Conservation (phyloP, 2,329 filamentous ascomycete genomes). For the Cercospora canescens region DNA sequence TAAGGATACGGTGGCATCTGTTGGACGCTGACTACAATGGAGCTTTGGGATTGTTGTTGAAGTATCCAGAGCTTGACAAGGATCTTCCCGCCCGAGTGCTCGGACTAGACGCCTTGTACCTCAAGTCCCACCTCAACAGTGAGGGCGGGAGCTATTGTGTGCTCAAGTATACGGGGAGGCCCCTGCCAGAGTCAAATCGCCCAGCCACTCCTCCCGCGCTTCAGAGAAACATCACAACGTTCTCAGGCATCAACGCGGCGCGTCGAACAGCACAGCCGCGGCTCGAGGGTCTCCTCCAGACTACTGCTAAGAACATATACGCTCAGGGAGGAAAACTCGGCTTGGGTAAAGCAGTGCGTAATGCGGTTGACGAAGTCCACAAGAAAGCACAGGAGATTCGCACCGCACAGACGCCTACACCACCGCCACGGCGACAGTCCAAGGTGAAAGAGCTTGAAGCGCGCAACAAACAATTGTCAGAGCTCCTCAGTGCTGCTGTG, state of each 20-base stretch:
- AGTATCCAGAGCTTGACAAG: slow-evolving; percentile 67
- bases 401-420: slow-evolving; percentile 38
- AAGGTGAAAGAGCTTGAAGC: slow-evolving; percentile 56
- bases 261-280: slow-evolving; percentile 40
- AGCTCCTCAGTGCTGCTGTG: slow-evolving; percentile 68
- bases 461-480: slow-evolving; percentile 66
- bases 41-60: slow-evolving; percentile 77
- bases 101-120: slow-evolving; percentile 83
- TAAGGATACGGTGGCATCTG: slow-evolving; percentile 87
- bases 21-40: slow-evolving; percentile 84
- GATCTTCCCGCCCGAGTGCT: slow-evolving; percentile 43
- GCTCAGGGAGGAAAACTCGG: slow-evolving; percentile 74
- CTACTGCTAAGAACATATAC: slow-evolving; percentile 72
- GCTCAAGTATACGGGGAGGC: slow-evolving; percentile 64
- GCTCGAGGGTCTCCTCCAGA: slow-evolving; percentile 72
- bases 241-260: slow-evolving; percentile 30
- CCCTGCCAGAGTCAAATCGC: slow-evolving; percentile 34
- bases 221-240: slow-evolving; percentile 37
- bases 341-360: slow-evolving; percentile 78
- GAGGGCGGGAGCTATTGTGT: slow-evolving; percentile 67
- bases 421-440: slow-evolving; percentile 42
- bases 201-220: slow-evolving; percentile 35
- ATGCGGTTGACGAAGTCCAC: slow-evolving; percentile 75
- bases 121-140: slow-evolving; percentile 64
- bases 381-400: slow-evolving; percentile 72